These are phyloP conservation scores for Graphilbum ipis-grandicollis DNA, from an alignment of 2,329 filamentous ascomycete species.

Conservation along the genomic window DNA sequence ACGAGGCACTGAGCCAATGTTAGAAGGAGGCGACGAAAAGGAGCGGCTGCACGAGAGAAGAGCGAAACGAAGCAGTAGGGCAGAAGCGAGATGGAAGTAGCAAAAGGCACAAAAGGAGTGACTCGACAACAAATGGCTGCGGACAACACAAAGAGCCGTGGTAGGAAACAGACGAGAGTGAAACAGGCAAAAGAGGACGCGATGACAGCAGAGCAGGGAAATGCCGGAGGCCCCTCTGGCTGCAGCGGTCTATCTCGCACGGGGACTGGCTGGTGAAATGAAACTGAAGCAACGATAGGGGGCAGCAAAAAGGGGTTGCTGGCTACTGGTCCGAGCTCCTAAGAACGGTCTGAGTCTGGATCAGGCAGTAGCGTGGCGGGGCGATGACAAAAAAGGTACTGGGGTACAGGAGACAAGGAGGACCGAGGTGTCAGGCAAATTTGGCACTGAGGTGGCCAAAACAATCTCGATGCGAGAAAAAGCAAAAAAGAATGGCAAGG, in stretches of 20 bases:
- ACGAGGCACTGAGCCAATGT: background rate
- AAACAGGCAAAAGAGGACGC: background rate
- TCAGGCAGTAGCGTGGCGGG: background rate
- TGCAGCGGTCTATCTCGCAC: no score
- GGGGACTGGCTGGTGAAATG: no score
- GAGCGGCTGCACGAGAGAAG: conserved; percentile 2
- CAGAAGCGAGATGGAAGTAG: no score
- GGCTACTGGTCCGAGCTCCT: background rate
- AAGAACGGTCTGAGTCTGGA: background rate
- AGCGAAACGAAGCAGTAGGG: conserved; percentile 3
- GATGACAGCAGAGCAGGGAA: no score
- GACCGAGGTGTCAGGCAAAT: no score
- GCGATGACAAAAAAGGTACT: background rate
- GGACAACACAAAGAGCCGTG: no score
- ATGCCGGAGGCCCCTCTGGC: background rate
- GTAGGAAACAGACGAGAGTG: background rate
- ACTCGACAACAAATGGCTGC: no score
- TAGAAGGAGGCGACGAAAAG: background rate
- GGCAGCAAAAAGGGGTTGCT: background rate
- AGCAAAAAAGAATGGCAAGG: no score
- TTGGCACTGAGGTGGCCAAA: no score
- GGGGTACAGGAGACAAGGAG: background rate
- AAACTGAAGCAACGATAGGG: background rate
- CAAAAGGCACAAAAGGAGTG: no score
- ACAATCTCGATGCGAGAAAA: no score